A percentile compares a stretch with the other conserved stretches of the same genome.
phyloP scores from a whole-genome alignment of 164 flowering plant genomes.

The Vitis rupestris region DNA sequence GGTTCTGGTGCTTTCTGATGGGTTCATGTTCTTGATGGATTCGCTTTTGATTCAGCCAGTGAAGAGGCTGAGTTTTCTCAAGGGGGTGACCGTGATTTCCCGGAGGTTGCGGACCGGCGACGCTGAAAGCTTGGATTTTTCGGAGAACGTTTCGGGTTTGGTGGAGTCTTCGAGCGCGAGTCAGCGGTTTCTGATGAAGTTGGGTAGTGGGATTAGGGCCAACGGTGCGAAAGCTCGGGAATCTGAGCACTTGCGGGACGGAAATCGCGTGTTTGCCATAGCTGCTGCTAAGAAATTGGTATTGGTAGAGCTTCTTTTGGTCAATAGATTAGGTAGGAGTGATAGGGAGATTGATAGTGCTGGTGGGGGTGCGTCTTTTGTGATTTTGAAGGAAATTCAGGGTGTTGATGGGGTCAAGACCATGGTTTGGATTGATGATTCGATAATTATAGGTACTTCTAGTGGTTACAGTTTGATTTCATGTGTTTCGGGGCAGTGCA shows the following conservation, averaged over 20 bases:
- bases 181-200: constrained; percentile 39
- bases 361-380: constrained; percentile 29
- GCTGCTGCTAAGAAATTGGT: constrained; percentile 58
- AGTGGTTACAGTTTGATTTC: constrained; percentile 69
- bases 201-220: constrained; percentile 49
- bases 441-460: constrained; percentile 63
- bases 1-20: constrained; percentile 53
- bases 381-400: constrained; percentile 66
- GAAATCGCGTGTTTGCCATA: constrained; percentile 42
- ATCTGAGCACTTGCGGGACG: constrained; percentile 21
- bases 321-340: constrained; percentile 11
- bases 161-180: constrained; percentile 24
- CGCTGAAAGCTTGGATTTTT: constrained; percentile 22
- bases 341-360: constrained; percentile 18
- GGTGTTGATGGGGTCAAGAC: constrained; percentile 57
- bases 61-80: constrained; percentile 39
- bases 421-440: constrained; percentile 86
- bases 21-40: constrained; percentile 48
- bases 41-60: constrained; percentile 36
- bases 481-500: constrained; percentile 56
- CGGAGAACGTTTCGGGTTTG: constrained; percentile 6
- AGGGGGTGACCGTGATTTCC: constrained; percentile 47
- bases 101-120: constrained; percentile 32
- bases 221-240: constrained; percentile 44
- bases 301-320: constrained; percentile 46